Evolutionary conservation across 192 early-diverging fungal genomes (phyloP).

Genomic region (Coemansia sp.): DNA sequence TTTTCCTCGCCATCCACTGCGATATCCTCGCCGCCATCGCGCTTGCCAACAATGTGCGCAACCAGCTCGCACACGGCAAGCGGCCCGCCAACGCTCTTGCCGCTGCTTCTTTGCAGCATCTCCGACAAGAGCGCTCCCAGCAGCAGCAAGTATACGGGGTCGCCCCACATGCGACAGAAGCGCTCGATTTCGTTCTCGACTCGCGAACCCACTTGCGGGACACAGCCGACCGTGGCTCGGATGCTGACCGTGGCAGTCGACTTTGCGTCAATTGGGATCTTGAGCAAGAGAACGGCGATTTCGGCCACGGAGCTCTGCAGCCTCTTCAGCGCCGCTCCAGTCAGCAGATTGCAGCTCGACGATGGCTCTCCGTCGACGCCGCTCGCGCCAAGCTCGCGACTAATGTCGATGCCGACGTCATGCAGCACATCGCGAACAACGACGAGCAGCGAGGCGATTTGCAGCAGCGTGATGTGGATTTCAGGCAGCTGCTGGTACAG

Average conservation of each 20-base stretch:
- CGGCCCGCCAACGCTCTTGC: constrained; percentile 2
- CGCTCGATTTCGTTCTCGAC: constrained; percentile 37
- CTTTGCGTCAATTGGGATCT: constrained; percentile 26
- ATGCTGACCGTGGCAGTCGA: neutral
- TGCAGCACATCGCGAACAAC: constrained; percentile 30
- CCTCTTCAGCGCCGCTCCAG: constrained; percentile 10
- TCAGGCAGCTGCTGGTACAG: constrained; percentile 46
- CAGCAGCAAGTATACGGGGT: constrained; percentile 24
- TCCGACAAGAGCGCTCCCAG: constrained; percentile 26
- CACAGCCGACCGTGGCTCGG: constrained; percentile 3
- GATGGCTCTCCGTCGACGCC: neutral
- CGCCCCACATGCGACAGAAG: constrained; percentile 43
- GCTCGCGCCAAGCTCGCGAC: neutral
- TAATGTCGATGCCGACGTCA: constrained; percentile 17
- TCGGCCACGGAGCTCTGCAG: constrained; percentile 25
- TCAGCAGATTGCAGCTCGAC: neutral
- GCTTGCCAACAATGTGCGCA: constrained; percentile 5
- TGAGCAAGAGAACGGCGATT: constrained; percentile 17
- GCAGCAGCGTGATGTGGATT: constrained; percentile 34
- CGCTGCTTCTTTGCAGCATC: constrained; percentile 5
- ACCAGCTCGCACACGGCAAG: constrained; percentile 16
- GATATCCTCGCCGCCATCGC: neutral
- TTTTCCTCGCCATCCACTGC: neutral
- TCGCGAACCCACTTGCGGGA: constrained; percentile 12
- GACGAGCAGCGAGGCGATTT: constrained; percentile 31